Evolutionary conservation across 2,329 filamentous ascomycete genomes (phyloP), one percentile per base, ranked within the genome.

Genomic region (Xylariaceae sp.): DNA sequence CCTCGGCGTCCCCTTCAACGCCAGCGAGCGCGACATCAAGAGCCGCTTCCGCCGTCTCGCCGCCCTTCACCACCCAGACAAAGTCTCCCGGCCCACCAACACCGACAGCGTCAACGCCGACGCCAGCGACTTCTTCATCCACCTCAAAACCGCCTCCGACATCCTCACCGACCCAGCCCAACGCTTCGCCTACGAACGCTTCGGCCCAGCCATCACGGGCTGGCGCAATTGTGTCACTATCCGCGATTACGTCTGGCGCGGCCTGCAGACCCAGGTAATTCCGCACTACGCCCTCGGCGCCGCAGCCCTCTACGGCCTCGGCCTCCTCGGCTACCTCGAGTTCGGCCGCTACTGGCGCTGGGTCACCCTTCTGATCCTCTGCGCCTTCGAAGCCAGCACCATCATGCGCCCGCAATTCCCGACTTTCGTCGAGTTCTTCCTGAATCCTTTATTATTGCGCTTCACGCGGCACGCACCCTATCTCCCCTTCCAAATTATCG

Each of bases 181-280:
- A 69, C 82, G 91, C 58, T 96, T 94, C 72, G 92, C 90, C 6
- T 97, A 97, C 75, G 91, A 96, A 71, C 86, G 91, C 52, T 92
- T 96, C 72, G 92, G 92, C 0, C 87, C 90, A 0, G 84, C 85
- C 34, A 80, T 92, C 17, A 73, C 88, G 10, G 72, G 73, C 7
- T 93, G 88, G 87, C 77, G 82, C 64, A 79, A 83, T 64, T 88
- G 85, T 74, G 76, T 80, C 56, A 90, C 88, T 0, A 76, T 89
- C 58, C 82, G 82, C 61, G 92, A 96, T 71, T 96, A 84, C 71
- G 78, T 95, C 52, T 77, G 82, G 55, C 78, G 80, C 11, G 92
- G 90, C 57, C 76, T 77, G n/a, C 80, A 82, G 64, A 56, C 48
- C 8, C 72, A 73, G 9, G 76, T 86, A 11, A 65, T 85, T 1